These are phyloP conservation scores for Mortierella sp. DNA, from an alignment of 371 early-diverging fungal genomes.

Conservation along the genomic window DNA sequence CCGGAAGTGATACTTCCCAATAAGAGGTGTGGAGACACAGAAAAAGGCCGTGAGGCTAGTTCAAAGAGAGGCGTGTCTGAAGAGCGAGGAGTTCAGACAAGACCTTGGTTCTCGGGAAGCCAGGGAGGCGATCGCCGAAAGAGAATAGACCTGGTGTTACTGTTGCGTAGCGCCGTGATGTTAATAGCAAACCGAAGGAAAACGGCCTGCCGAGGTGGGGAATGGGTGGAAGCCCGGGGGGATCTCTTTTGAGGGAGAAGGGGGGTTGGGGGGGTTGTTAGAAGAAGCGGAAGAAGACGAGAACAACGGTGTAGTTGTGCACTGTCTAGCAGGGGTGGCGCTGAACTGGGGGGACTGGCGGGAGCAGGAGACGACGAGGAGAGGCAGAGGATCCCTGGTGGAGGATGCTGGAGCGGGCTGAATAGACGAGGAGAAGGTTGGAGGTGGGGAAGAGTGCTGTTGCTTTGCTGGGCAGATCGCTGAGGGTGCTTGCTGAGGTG, in stretches of 20 bases:
- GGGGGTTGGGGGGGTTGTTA: conserved; percentile 39
- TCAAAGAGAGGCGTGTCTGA: conserved; percentile 46
- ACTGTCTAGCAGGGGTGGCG: conserved; percentile 52
- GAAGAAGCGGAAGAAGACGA: conserved; percentile 32
- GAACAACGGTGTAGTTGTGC: conserved; percentile 37
- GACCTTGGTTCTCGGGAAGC: conserved; percentile 60
- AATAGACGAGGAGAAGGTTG: conserved; percentile 11
- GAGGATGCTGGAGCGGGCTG: background rate
- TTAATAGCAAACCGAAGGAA: conserved; percentile 57
- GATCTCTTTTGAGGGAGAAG: conserved; percentile 40
- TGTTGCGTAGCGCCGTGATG: conserved; percentile 78
- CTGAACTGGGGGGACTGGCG: conserved; percentile 22
- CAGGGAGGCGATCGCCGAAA: conserved; percentile 77
- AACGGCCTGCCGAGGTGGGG: conserved; percentile 64
- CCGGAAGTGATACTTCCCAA: conserved; percentile 50
- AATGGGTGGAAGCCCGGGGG: conserved; percentile 63
- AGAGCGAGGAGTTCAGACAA: conserved; percentile 54
- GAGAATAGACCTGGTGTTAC: conserved; percentile 68
- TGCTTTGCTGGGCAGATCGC: background rate
- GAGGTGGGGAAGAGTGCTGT: conserved; percentile 4
- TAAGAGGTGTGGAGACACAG: conserved; percentile 10
- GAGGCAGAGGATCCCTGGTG: conserved; percentile 21
- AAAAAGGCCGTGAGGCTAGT: conserved; percentile 15
- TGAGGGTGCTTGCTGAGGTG: background rate
- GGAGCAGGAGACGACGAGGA: conserved; percentile 29